Evolutionary conservation across 345 rosid species (phyloP), one percentile per base, ranked within the genome.

Genomic region (Xanthoceras sorbifolium): DNA sequence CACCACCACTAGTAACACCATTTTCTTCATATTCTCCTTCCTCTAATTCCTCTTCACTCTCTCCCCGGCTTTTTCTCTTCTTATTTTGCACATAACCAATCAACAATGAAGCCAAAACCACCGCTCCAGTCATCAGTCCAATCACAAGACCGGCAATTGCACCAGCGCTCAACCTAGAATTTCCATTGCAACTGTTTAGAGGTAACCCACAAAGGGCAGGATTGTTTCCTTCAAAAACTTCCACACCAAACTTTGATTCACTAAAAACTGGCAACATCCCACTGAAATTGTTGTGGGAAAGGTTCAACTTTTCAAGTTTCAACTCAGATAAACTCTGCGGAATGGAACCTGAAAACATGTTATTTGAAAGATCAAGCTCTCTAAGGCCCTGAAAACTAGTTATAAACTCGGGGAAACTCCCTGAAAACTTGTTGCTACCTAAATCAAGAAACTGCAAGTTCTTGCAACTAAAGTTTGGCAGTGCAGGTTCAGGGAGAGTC

Each of bases 111-210:
- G 97, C 98, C 26, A 84, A 81, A 67, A 96, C 97, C 9, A 96
- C 98, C 10, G 87, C 93, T 40, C 94, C 99, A 7, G 94, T 79
- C 98, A 96, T 91, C 73, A 93, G 83, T 46, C 99, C 93, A 76
- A 96, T 96, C 82, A 96, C 99, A 7, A 93, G 83, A 32, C 99
- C 99, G 64, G 99, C 99, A 76, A 96, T 91, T 55, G 94, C 96
- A 68, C 98, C 98, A 0, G 97, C 80, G 69, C 93, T 92, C 86
- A 93, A 79, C 71, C 94, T 62, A 38, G 97, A 86, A 52, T 83
- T 81, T 12, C 89, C 97, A 29, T 64, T 77, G 42, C 99, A 96
- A 9, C 87, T 86, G 59, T 83, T 88, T 69, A 93, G 79, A 54
- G 98, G 99, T 59, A 84, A 70, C 62, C 99, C 99, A 85, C 99